Evolutionary conservation across 2,329 filamentous ascomycete genomes (phyloP).

Genomic region (Pestalotiopsis sp.): DNA sequence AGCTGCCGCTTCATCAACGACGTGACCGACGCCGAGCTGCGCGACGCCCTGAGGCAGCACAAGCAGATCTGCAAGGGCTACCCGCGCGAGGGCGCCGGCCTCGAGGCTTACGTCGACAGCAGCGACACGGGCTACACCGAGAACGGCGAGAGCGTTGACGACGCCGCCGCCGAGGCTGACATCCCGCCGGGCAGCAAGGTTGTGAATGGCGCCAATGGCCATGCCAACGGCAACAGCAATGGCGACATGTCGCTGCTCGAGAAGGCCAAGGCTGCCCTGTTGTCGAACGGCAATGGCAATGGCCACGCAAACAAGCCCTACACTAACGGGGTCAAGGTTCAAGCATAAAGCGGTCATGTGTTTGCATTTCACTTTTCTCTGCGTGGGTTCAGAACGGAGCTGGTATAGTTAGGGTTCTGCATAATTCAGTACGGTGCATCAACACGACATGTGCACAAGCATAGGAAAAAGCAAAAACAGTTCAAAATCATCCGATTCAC

Average conservation of each 20-base stretch:
- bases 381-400: neutral
- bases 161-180: constrained; percentile 18
- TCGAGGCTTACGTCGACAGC: constrained; percentile 71
- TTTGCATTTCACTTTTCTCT: neutral
- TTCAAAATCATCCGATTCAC: neutral
- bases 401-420: neutral
- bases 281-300: constrained; percentile 12
- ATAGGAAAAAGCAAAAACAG: neutral
- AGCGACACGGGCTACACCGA: constrained; percentile 65
- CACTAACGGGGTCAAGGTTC: constrained; percentile 22
- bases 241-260: constrained; percentile 11
- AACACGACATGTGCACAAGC: neutral
- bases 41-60: constrained; percentile 60
- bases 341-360: constrained; percentile 19
- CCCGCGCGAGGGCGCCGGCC: constrained; percentile 63
- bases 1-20: constrained; percentile 71
- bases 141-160: constrained; percentile 38
- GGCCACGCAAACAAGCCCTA: constrained; percentile 12
- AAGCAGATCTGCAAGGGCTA: constrained; percentile 65
- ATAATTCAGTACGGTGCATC: neutral
- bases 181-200: constrained; percentile 9
- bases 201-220: neutral
- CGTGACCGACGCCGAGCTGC: constrained; percentile 63
- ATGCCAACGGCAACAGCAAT: constrained; percentile 1
- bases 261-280: constrained; percentile 14